These are phyloP conservation scores for Fusarium coffeatum DNA, from an alignment of 2,329 filamentous ascomycete genomes.

Conservation along the genomic window DNA sequence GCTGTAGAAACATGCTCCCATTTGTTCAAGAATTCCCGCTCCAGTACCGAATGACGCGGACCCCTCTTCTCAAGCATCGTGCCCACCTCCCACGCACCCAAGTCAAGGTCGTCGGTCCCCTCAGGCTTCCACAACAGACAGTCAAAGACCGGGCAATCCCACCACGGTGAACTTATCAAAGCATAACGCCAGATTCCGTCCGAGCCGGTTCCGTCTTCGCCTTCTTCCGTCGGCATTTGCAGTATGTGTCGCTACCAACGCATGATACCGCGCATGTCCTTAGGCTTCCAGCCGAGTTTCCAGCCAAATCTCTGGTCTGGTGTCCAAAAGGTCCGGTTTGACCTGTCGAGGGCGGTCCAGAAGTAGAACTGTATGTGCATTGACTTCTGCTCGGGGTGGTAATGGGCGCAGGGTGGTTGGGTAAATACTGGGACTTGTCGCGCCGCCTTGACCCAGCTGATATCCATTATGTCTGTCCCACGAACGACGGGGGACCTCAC, in stretches of 20 bases:
- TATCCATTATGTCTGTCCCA: background rate
- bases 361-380: constrained; percentile 41
- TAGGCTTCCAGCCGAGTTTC: background rate
- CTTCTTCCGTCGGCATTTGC: constrained; percentile 21
- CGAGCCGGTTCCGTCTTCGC: constrained; percentile 35
- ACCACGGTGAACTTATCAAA: constrained; percentile 45
- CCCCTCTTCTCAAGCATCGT: background rate
- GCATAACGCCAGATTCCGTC: constrained; percentile 43
- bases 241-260: constrained; percentile 47
- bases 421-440: background rate
- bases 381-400: background rate
- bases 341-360: constrained; percentile 44
- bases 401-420: background rate
- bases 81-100: background rate
- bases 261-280: constrained; percentile 32
- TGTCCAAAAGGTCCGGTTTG: constrained; percentile 5
- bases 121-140: constrained; percentile 13
- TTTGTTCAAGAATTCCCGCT: constrained; percentile 41
- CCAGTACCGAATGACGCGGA: constrained; percentile 26
- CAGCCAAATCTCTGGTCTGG: background rate
- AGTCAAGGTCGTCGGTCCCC: background rate
- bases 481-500: background rate
- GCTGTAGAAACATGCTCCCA: constrained; percentile 40
- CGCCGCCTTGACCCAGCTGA: background rate
- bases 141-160: constrained; percentile 44